These are phyloP conservation scores for Calonectria naviculata DNA, from an alignment of 2,329 filamentous ascomycete genomes.

Conservation along the genomic window DNA sequence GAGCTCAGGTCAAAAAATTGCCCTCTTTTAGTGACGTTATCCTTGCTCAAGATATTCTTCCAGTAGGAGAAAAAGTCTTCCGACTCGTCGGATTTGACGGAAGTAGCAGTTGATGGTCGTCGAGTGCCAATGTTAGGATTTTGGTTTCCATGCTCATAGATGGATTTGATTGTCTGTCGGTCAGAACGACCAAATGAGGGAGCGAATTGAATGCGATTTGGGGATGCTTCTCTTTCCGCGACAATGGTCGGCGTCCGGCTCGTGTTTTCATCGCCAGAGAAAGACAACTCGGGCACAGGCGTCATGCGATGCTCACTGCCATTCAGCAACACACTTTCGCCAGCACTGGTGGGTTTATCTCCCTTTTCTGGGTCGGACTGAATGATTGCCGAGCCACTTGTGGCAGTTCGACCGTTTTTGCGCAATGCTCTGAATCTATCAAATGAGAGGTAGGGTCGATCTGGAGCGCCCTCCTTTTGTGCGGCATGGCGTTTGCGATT, in stretches of 20 bases:
- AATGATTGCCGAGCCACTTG: not conserved
- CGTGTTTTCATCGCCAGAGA: conserved; percentile 33
- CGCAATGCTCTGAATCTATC: conserved; percentile 33
- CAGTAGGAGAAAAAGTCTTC: conserved; percentile 44
- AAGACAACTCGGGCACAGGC: conserved; percentile 31
- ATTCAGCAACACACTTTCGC: not conserved
- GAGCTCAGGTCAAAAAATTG: conserved; percentile 65
- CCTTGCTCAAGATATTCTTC: conserved; percentile 48
- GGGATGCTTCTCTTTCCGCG: conserved; percentile 10
- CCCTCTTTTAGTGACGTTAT: conserved; percentile 61
- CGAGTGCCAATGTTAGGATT: not conserved
- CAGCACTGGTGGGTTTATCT: not conserved
- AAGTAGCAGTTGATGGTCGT: conserved; percentile 34
- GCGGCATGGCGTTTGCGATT: conserved; percentile 33
- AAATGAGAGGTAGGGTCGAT: conserved; percentile 34
- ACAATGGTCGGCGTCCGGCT: conserved; percentile 37
- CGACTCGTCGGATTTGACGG: conserved; percentile 35
- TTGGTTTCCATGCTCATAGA: conserved; percentile 33
- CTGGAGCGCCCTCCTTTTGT: conserved; percentile 6
- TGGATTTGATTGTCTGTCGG: conserved; percentile 25
- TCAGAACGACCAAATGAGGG: conserved; percentile 13
- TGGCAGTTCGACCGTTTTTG: not conserved
- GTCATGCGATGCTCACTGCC: conserved; percentile 27
- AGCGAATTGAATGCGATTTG: conserved; percentile 36
- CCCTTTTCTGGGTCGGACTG: not conserved